A percentile compares a stretch with the other conserved stretches of the same genome.
Conservation (phyloP, 2,329 filamentous ascomycete genomes). For the Aureobasidium pullulans region DNA sequence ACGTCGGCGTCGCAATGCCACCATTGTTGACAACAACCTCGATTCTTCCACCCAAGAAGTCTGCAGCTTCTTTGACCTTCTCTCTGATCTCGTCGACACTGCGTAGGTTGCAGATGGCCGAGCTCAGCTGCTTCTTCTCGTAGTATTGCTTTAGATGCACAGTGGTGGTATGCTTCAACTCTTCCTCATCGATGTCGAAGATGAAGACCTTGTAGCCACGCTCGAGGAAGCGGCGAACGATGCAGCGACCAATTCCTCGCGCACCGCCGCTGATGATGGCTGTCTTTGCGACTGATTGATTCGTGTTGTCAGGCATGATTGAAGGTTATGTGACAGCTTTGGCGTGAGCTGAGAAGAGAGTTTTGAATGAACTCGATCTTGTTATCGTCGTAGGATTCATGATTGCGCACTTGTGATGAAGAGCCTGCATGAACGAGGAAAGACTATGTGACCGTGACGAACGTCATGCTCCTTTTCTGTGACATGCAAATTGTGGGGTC, state of each 20-base stretch:
- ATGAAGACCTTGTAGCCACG: constrained; percentile 32
- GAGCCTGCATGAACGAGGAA: not conserved
- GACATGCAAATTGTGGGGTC: not conserved
- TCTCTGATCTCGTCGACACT: constrained; percentile 25
- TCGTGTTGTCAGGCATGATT: constrained; percentile 1
- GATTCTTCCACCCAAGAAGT: constrained; percentile 27
- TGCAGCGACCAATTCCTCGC: constrained; percentile 29
- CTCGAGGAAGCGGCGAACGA: constrained; percentile 29
- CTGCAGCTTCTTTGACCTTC: constrained; percentile 25
- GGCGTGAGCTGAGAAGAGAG: not conserved
- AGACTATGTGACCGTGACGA: not conserved
- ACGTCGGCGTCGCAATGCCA: constrained; percentile 28
- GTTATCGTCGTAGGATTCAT: not conserved
- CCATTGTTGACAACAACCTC: constrained; percentile 38
- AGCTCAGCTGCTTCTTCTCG: constrained; percentile 17
- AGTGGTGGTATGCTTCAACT: constrained; percentile 29
- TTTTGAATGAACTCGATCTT: too few relatives aligned
- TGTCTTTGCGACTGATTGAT: constrained; percentile 4
- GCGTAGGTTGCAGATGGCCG: constrained; percentile 26
- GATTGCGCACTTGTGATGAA: not conserved
- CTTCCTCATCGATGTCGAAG: constrained; percentile 32
- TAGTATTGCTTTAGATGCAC: constrained; percentile 24
- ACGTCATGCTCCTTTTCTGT: not conserved
- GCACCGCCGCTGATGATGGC: constrained; percentile 27
- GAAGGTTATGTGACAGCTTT: not conserved